Base-by-base conservation (phyloP, 192 early-diverging fungal species). In the Backusella westeae region DNA sequence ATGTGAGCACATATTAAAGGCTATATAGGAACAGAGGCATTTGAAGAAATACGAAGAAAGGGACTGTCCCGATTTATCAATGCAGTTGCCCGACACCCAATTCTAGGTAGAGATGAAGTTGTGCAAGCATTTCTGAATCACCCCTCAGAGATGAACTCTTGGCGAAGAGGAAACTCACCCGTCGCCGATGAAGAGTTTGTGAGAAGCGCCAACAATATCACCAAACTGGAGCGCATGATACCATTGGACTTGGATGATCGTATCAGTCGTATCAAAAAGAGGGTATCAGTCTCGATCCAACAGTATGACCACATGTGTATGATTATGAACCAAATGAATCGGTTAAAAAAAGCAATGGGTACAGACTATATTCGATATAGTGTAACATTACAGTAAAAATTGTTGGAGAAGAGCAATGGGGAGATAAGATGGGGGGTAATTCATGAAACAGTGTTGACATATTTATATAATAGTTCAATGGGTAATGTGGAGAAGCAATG, bases 1-100 rank as follows among this genome's bases (percentile, higher is more conserved):
- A 32, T 32, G 32, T 32, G 32, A 32, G 32, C 32, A 32, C 10
- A 8, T 39, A 38, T 9, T 39, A 39, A 39, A 10, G 9, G 21
- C 19, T 85, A 17, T 88, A 89, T 76, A 81, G 80, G 67, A 56
- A 65, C 69, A 21, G 85, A 87, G 35, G 73, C 78, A 12, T 96
- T 96, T 84, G 76, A 95, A 73, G 93, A 93, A 71, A 83, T 85
- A 66, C 74, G 94, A 67, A 32, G 94, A 23, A 87, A 89, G 35
- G 93, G 91, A 8, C 74, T 96, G 15, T 79, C 82, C 0, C 83
- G 93, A n/a, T 96, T 94, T 75, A 85, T 93, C 69, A 90, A 91
- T 75, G 84, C 87, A 14, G 73, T 96, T 26, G 87, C 84, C n/a
- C 86, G 94, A 29, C 94, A 96, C 76, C 94, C 94, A 17, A 81